Percentiles rank a stretch among this genome's conserved stretches.
Conservation (phyloP, 108 stramenopile genomes). For the Stephanodiscus triporus region DNA sequence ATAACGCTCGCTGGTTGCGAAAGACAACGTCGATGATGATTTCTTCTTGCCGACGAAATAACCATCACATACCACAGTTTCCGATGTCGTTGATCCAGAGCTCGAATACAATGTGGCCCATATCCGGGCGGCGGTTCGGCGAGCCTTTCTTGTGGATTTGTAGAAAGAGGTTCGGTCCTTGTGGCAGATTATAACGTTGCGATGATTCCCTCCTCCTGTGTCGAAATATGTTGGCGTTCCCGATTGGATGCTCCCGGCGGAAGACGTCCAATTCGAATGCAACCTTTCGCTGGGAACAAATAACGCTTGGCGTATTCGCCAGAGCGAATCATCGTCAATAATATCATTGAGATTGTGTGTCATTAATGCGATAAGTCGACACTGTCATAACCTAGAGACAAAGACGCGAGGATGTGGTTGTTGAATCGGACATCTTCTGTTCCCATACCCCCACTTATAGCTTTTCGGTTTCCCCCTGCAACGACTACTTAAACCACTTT, state of each 20-base stretch:
- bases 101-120: neutral
- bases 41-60: slow-evolving; percentile 1
- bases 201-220: neutral
- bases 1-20: neutral
- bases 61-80: neutral
- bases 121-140: neutral
- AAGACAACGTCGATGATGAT: neutral
- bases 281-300: neutral
- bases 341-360: neutral
- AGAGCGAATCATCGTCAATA: neutral
- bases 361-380: too few relatives aligned
- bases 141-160: slow-evolving; percentile 1
- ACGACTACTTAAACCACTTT: too few relatives aligned
- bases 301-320: neutral
- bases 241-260: neutral
- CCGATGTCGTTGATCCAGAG: neutral
- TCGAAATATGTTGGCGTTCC: neutral
- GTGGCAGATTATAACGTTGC: neutral
- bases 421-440: too few relatives aligned
- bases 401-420: too few relatives aligned
- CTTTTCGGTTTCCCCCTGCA: too few relatives aligned
- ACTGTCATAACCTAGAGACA: too few relatives aligned
- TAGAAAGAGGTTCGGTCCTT: slow-evolving; percentile 1
- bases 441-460: too few relatives aligned
- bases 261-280: neutral